These are phyloP conservation scores for Fistulifera solaris DNA, from an alignment of 108 stramenopile species.

Conservation along the genomic window DNA sequence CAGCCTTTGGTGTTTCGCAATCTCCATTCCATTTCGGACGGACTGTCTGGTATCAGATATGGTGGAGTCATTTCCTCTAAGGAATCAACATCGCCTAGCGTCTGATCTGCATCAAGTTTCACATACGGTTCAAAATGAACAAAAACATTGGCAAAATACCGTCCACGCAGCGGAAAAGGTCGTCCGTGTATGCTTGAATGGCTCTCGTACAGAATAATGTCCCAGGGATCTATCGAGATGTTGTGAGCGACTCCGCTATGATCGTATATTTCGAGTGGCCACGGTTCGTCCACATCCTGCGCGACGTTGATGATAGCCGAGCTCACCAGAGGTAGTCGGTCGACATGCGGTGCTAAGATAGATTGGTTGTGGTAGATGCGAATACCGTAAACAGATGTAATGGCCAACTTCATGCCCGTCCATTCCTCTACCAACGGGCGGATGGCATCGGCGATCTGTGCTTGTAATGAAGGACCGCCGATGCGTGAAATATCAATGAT, in stretches of 20 bases:
- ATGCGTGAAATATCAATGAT: slow-evolving; percentile 9
- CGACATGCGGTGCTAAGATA: slow-evolving; percentile 81
- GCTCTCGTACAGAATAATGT: slow-evolving; percentile 87
- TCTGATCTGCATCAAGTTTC: slow-evolving; percentile 11
- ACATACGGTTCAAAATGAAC: slow-evolving; percentile 63
- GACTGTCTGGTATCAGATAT: slow-evolving; percentile 35
- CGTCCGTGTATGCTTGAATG: slow-evolving; percentile 87
- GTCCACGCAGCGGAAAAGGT: slow-evolving; percentile 81
- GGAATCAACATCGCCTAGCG: slow-evolving; percentile 24
- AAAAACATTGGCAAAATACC: slow-evolving; percentile 27
- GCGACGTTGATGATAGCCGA: slow-evolving; percentile 66
- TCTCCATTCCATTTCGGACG: slow-evolving; percentile 30
- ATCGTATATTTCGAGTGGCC: slow-evolving; percentile 87
- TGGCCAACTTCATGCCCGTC: slow-evolving; percentile 65
- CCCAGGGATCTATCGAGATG: slow-evolving; percentile 78
- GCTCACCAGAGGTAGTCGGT: slow-evolving; percentile 58
- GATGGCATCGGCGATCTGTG: slow-evolving; percentile 45
- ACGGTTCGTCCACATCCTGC: slow-evolving; percentile 87
- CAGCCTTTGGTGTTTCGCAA: slow-evolving; percentile 25
- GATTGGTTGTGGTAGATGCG: slow-evolving; percentile 66
- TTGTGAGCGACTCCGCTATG: slow-evolving; percentile 82
- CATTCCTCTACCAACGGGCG: slow-evolving; percentile 76
- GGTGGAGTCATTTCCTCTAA: slow-evolving; percentile 20
- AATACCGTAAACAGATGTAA: slow-evolving; percentile 82
- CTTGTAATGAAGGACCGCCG: slow-evolving; percentile 21